Evolutionary conservation across 306 rosid genomes (phyloP).

Genomic region (Spatholobus suberectus): DNA sequence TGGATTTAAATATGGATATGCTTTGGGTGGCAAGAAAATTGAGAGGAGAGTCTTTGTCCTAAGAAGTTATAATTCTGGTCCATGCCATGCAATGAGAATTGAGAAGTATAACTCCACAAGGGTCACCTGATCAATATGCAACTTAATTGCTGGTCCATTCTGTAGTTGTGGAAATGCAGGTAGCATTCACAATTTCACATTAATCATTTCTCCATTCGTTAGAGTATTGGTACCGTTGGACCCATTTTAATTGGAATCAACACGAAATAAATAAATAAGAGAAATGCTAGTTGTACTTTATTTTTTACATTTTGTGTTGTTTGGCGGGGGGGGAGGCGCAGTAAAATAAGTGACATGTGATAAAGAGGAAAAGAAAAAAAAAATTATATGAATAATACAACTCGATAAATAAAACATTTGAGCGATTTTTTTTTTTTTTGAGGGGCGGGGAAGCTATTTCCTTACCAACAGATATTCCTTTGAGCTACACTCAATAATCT

Average conservation of each 20-base stretch:
- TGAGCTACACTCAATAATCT: background rate
- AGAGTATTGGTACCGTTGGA: background rate
- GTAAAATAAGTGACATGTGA: background rate
- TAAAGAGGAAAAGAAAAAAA: background rate
- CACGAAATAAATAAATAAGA: background rate
- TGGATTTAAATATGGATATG: background rate
- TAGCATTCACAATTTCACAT: background rate
- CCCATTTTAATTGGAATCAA: background rate
- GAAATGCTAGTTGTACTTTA: background rate
- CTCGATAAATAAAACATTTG: background rate
- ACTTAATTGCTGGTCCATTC: background rate
- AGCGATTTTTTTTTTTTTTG: no score
- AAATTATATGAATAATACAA: background rate
- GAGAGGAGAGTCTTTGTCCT: background rate
- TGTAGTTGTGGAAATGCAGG: background rate
- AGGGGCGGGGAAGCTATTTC: background rate
- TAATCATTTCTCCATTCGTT: background rate
- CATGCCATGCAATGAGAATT: background rate
- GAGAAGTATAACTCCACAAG: background rate
- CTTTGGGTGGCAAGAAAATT: background rate
- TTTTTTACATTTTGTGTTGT: background rate
- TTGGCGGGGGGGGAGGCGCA: no score
- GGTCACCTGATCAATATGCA: conserved; percentile 7
- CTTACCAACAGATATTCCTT: background rate
- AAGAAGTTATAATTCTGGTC: conserved; percentile 24